Evolutionary conservation across 179 eudicot species (phyloP).

Genomic region (Corrigiola litoralis): DNA sequence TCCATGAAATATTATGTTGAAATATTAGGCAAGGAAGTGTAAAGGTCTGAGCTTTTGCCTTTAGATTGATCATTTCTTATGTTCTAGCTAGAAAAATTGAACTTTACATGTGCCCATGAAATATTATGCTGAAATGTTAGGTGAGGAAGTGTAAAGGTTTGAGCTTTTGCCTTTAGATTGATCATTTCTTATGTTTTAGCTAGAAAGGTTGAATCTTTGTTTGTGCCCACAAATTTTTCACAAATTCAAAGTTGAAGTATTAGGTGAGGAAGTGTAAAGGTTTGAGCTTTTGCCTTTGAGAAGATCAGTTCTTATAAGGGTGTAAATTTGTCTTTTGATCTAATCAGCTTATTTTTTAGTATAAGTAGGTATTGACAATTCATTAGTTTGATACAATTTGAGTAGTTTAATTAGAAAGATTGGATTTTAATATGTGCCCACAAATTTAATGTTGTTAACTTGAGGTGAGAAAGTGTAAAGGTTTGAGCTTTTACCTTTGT

Average conservation of each 20-base stretch:
- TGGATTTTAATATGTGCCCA: neutral
- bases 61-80: neutral
- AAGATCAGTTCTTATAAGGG: neutral
- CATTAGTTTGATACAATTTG: too few species aligned
- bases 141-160: neutral
- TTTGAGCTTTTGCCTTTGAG: too few species aligned
- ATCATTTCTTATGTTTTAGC: too few species aligned
- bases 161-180: neutral
- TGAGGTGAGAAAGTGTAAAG: neutral
- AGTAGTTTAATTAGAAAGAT: too few species aligned
- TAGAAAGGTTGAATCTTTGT: too few species aligned
- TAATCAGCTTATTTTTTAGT: too few species aligned
- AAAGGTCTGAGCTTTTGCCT: too few species aligned
- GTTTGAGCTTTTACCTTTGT: neutral
- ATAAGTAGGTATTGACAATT: too few species aligned
- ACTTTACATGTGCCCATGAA: neutral
- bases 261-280: too few species aligned
- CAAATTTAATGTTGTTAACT: neutral
- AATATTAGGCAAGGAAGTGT: too few species aligned
- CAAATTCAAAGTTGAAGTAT: too few species aligned
- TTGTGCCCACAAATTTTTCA: too few species aligned
- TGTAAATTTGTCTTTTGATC: neutral
- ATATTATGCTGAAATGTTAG: neutral
- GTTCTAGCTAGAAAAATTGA: neutral
- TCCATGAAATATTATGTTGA: neutral